Evolutionary conservation across 140 eudicot genomes (phyloP).

Genomic region (Erigeron philadelphicus): DNA sequence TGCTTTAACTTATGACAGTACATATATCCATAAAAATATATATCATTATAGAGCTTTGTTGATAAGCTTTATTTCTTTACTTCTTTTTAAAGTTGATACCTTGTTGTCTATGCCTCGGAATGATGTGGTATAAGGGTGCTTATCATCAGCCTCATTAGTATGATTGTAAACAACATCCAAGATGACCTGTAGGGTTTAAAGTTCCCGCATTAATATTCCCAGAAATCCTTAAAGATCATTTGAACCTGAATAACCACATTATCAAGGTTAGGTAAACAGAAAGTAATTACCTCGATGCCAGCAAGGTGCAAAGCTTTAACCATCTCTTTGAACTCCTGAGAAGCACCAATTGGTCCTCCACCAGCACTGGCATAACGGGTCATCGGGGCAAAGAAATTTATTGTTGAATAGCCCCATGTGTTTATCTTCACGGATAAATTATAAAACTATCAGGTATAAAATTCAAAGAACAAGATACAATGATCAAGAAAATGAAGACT

Average conservation of each 20-base stretch:
- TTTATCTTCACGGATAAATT: conserved; percentile 50
- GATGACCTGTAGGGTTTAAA: conserved; percentile 55
- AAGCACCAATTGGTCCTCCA: conserved; percentile 85
- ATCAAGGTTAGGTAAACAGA: conserved; percentile 13
- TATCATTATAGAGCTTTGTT: not conserved
- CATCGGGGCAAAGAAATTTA: conserved; percentile 98
- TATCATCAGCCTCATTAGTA: conserved; percentile 96
- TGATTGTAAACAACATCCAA: conserved; percentile 97
- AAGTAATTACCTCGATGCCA: conserved; percentile 75
- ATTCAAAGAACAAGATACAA: conserved; percentile 9
- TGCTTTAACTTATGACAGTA: not conserved
- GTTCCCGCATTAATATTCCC: not conserved
- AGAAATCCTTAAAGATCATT: not conserved
- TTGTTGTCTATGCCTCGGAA: conserved; percentile 98
- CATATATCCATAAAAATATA: not conserved
- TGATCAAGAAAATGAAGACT: conserved; percentile 13
- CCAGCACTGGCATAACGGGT: conserved; percentile 96
- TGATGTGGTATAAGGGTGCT: conserved; percentile 78
- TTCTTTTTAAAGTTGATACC: conserved; percentile 35
- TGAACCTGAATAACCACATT: conserved; percentile 4
- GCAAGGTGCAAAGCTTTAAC: conserved; percentile 87
- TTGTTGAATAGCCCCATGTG: conserved; percentile 99
- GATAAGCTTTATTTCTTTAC: not conserved
- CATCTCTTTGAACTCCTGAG: conserved; percentile 86
- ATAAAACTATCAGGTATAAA: conserved; percentile 16